phyloP scores from a whole-genome alignment of 176 grass and related monocot genomes.

The Carex scoparia region DNA sequence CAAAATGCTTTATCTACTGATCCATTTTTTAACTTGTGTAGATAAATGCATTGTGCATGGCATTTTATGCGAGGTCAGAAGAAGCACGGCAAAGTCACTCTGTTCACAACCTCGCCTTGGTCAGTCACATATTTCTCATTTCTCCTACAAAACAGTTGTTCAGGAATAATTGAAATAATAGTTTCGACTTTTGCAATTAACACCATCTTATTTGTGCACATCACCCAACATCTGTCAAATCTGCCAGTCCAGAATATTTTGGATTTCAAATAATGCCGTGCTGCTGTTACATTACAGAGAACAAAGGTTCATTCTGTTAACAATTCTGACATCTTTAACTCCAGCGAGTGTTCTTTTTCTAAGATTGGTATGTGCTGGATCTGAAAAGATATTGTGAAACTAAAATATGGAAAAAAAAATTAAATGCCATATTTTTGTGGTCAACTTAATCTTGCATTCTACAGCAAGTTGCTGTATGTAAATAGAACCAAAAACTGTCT shows the following conservation, averaged over 20 bases:
- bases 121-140: slow-evolving; percentile 39
- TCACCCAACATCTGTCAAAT: not conserved
- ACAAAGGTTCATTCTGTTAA: not conserved
- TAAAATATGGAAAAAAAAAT: not conserved
- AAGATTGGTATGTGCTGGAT: not conserved
- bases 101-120: slow-evolving; percentile 90
- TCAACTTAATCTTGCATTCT: not conserved
- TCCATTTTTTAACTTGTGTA: slow-evolving; percentile 37
- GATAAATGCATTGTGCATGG: slow-evolving; percentile 97
- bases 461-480: not conserved
- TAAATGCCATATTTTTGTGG: not conserved
- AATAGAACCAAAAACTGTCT: not conserved
- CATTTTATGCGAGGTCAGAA: slow-evolving; percentile 96
- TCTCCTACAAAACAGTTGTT: not conserved
- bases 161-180: not conserved
- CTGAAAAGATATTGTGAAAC: not conserved
- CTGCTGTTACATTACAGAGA: not conserved
- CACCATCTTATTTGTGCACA: not conserved
- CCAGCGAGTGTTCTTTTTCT: not conserved
- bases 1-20: slow-evolving; percentile 15
- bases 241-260: not conserved
- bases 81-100: slow-evolving; percentile 94
- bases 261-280: not conserved
- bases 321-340: not conserved
- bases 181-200: not conserved